Evolutionary conservation across 257 asterid genomes (phyloP).

Genomic region (Solanum chilense): DNA sequence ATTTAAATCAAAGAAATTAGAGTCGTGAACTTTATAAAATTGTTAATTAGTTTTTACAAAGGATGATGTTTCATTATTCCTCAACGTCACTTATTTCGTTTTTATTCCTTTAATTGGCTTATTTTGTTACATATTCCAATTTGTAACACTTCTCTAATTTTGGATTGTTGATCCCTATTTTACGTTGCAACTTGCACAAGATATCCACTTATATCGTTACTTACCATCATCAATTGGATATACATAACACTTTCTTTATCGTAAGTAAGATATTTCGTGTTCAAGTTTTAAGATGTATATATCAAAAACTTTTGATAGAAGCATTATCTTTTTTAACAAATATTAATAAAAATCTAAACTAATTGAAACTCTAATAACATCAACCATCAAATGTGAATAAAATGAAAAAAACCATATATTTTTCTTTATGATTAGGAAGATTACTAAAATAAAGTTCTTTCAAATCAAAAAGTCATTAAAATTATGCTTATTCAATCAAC

Average conservation of each 20-base stretch:
- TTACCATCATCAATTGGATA: neutral
- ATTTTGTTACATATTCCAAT: neutral
- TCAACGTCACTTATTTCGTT: neutral
- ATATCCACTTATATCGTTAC: neutral
- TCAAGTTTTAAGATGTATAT: no score
- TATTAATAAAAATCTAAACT: neutral
- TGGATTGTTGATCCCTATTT: neutral
- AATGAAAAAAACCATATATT: neutral
- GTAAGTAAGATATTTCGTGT: neutral
- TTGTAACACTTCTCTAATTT: neutral
- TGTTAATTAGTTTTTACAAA: neutral
- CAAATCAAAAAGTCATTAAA: neutral
- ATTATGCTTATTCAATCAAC: neutral
- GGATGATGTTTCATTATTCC: neutral
- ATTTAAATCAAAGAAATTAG: neutral
- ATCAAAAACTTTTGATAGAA: neutral
- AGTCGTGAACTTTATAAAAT: neutral
- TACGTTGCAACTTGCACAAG: neutral
- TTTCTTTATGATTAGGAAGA: neutral
- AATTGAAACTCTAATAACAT: neutral
- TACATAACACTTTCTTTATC: no score
- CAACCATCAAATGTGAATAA: neutral
- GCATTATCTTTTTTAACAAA: no score
- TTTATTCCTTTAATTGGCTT: neutral
- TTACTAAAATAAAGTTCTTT: neutral